Percentiles rank a stretch among this genome's conserved stretches.
phyloP scores from a whole-genome alignment of 257 asterid genomes.

The Nicotiana undulata region DNA sequence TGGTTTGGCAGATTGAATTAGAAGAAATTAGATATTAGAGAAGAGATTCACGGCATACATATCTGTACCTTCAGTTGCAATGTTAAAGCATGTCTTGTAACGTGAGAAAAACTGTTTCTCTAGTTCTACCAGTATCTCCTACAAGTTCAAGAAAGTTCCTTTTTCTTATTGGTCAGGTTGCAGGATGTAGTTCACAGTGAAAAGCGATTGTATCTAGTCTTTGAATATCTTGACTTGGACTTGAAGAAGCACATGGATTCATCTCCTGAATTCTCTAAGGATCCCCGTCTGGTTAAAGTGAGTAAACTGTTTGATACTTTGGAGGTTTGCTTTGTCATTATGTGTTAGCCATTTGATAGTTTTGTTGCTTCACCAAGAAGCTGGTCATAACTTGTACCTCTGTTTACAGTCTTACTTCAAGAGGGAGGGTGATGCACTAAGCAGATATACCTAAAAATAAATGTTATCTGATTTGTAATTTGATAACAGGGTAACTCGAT shows the following conservation, averaged over 20 bases:
- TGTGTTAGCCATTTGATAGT: neutral
- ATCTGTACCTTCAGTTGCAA: neutral
- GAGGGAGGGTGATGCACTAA: neutral
- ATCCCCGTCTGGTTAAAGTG: conserved; percentile 73
- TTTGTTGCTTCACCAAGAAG: neutral
- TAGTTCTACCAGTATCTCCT: neutral
- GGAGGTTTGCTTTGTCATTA: conserved; percentile 8
- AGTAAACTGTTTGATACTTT: conserved; percentile 25
- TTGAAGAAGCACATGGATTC: conserved; percentile 99
- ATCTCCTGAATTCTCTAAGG: conserved; percentile 79
- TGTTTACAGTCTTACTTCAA: neutral
- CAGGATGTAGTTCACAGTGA: conserved; percentile 98
- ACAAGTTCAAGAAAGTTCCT: neutral
- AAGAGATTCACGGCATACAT: neutral
- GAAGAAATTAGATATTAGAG: neutral
- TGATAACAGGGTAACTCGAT: neutral
- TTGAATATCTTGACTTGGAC: conserved; percentile 96
- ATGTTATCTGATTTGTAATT: neutral
- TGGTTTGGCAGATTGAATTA: neutral
- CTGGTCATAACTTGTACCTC: neutral
- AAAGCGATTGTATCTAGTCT: conserved; percentile 81
- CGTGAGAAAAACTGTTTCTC: neutral
- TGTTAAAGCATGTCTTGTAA: neutral
- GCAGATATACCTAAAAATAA: neutral
- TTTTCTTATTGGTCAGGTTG: conserved; percentile 44